Evolutionary conservation across 768 basidiomycete species (phyloP).

Genomic region (Rickenella mellea): DNA sequence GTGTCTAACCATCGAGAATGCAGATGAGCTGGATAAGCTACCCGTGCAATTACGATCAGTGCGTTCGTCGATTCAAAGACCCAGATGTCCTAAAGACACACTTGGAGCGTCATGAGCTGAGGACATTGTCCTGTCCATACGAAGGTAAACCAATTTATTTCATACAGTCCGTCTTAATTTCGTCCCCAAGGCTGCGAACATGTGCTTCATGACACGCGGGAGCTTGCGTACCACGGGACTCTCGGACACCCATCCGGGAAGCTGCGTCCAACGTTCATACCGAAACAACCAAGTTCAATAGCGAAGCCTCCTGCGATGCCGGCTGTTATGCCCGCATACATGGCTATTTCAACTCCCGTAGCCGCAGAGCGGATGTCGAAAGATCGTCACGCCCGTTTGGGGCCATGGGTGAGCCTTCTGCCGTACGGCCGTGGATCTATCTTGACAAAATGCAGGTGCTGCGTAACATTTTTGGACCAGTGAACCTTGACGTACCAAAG

Average conservation of each 20-base stretch:
- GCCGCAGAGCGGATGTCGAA: constrained; percentile 35
- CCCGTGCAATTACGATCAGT: constrained; percentile 48
- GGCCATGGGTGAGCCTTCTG: constrained; percentile 39
- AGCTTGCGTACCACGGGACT: constrained; percentile 42
- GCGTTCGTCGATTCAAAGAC: constrained; percentile 32
- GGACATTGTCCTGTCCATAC: constrained; percentile 36
- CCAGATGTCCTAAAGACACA: constrained; percentile 34
- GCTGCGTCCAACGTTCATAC: constrained; percentile 27
- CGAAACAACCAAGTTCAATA: constrained; percentile 21
- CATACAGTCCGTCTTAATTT: constrained; percentile 3
- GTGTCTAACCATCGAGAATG: background rate
- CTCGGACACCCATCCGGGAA: constrained; percentile 25
- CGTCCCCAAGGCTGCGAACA: constrained; percentile 40
- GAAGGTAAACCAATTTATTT: constrained; percentile 32
- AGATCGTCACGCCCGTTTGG: constrained; percentile 40
- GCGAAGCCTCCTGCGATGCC: constrained; percentile 30
- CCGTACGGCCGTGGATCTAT: background rate
- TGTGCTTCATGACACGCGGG: constrained; percentile 33
- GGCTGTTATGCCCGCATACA: constrained; percentile 37
- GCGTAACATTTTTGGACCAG: constrained; percentile 31
- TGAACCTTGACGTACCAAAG: constrained; percentile 25
- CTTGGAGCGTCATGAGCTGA: constrained; percentile 40
- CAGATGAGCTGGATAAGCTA: constrained; percentile 16
- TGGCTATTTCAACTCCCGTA: constrained; percentile 35
- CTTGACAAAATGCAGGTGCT: constrained; percentile 27